These are phyloP conservation scores for Cytospora mali DNA, from an alignment of 2,329 filamentous ascomycete species.

Conservation along the genomic window DNA sequence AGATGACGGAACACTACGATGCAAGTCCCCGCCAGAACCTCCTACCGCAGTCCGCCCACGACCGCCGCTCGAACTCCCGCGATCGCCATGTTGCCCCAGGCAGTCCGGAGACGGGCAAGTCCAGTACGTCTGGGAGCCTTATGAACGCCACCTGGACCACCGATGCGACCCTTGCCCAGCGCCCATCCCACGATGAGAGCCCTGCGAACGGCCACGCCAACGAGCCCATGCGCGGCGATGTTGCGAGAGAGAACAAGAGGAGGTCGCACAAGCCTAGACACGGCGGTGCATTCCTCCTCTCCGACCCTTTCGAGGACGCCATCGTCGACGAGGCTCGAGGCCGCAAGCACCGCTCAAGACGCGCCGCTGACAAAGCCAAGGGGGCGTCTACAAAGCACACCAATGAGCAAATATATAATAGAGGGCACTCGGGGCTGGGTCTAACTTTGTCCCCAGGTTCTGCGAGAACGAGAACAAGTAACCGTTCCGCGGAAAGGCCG, in stretches of 20 bases:
- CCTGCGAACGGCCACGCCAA: conserved; percentile 1
- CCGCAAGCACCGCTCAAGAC: conserved; percentile 28
- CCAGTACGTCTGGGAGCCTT: conserved; percentile 43
- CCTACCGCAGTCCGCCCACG: conserved; percentile 16
- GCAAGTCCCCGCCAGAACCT: conserved; percentile 23
- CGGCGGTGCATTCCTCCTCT: conserved; percentile 55
- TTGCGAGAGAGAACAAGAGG: conserved; percentile 21
- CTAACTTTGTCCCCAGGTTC: conserved; percentile 9
- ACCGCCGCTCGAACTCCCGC: conserved; percentile 6
- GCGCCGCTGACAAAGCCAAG: conserved; percentile 25
- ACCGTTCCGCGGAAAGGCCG: conserved; percentile 15
- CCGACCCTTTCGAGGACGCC: conserved; percentile 42
- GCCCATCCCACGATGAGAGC: conserved; percentile 22
- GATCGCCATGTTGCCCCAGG: conserved; percentile 32
- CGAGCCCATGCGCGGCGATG: neutral
- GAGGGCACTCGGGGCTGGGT: conserved; percentile 16
- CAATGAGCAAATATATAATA: conserved; percentile 7
- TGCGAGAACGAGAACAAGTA: conserved; percentile 1
- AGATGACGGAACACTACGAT: conserved; percentile 29
- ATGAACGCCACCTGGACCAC: conserved; percentile 24
- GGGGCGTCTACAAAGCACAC: conserved; percentile 13
- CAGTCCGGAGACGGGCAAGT: conserved; percentile 47
- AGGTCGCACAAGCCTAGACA: conserved; percentile 48
- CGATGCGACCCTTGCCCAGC: conserved; percentile 29
- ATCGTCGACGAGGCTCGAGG: conserved; percentile 38